Evolutionary conservation across 257 asterid species (phyloP), one percentile per base, ranked within the genome.

Genomic region (Forsythia suspensa): DNA sequence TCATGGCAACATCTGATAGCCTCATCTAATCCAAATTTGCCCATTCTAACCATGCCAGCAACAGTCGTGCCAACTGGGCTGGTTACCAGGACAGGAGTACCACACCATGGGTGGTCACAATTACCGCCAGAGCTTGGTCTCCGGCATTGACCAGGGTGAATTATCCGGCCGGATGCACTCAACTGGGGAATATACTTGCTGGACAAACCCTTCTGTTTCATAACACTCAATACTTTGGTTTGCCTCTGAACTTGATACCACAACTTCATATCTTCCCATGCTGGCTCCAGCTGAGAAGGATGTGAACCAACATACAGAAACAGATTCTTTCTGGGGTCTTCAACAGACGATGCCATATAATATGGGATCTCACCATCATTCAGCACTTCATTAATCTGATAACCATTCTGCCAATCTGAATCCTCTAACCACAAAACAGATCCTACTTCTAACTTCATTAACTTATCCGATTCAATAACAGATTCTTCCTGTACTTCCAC

Each of bases 221-320:
- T 91, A 16, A 88, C 80, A 48, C 89, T 82, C 72, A 96, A 84
- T 34, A 96, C 94, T 89, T 96, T 96, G 57, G 97, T 92, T 84
- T 96, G 99, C 90, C 99, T 88, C 87, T 96, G 99, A 51, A 96
- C 98, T 84, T 91, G 97, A 86, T 92, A 96, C 99, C 99, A 96
- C 67, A 88, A 76, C 41, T 91, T 89, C 98, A 96, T 92, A 81
- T 94, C 98, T 86, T 94, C 96, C 97, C 96, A 96, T 8, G 97
- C 97, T 15, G 97, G 97, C 91, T 96, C 99, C 80, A 96, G 81
- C 78, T 91, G 97, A 55, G 99, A 91, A 73, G 98, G 95, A 76
- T 88, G 97, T 63, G 98, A 94, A 37, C 99, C 99, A 59, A 94
- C 85, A 76, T 90, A 91, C 68, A 96, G 86, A 86, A 91, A 92